Evolutionary conservation across 2,329 filamentous ascomycete genomes (phyloP).

Genomic region (Botrytis squamosa): DNA sequence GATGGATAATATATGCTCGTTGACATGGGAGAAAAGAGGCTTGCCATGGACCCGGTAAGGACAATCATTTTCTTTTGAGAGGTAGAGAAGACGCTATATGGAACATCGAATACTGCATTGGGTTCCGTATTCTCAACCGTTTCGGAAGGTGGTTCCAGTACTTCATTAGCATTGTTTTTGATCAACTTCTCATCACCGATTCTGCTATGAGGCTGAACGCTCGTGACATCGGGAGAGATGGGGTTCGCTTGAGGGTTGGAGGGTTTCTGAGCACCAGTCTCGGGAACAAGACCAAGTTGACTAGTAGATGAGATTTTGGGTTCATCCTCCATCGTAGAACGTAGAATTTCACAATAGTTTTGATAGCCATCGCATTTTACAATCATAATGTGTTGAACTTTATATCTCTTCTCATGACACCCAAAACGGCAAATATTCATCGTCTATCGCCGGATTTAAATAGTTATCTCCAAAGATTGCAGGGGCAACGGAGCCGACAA

Average conservation of each 20-base stretch:
- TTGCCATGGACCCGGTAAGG: neutral
- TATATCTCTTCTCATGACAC: neutral
- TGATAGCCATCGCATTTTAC: neutral
- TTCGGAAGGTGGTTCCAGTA: neutral
- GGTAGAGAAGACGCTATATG: slow-evolving; percentile 1
- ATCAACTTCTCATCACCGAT: neutral
- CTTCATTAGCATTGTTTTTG: neutral
- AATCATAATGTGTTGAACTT: neutral
- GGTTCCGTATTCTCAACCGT: neutral
- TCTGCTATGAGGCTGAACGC: neutral
- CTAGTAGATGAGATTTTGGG: neutral
- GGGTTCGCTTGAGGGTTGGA: neutral
- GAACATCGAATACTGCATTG: neutral
- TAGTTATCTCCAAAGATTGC: slow-evolving; percentile 3
- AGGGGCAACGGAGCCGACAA: neutral
- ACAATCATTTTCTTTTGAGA: neutral
- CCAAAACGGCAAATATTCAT: neutral
- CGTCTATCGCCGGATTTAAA: slow-evolving; percentile 6
- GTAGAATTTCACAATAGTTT: neutral
- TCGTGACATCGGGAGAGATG: neutral
- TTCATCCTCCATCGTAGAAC: neutral
- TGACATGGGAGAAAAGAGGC: neutral
- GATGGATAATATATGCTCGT: neutral
- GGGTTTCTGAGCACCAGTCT: neutral
- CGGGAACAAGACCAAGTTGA: neutral